Percentiles rank a stretch among this genome's conserved stretches.
These are phyloP conservation scores for Tylopilus rubrobrunneus DNA, from an alignment of 768 basidiomycete genomes.

Conservation along the genomic window DNA sequence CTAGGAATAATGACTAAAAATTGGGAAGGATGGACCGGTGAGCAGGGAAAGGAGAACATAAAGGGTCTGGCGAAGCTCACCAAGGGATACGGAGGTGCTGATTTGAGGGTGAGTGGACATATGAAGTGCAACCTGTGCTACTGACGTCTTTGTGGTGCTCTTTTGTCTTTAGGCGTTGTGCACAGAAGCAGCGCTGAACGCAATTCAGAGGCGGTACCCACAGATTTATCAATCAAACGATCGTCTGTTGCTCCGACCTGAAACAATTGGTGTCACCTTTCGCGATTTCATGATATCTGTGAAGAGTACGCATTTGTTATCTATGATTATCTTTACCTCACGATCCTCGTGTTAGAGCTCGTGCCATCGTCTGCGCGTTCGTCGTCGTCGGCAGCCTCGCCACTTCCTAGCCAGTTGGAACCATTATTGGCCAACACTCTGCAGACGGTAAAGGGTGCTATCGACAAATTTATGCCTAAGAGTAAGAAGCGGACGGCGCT, in stretches of 20 bases:
- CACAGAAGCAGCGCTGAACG: conserved; percentile 95
- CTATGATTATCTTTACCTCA: conserved; percentile 1
- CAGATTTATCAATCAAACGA: conserved; percentile 95
- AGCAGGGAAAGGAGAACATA: conserved; percentile 43
- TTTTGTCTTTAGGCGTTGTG: conserved; percentile 67
- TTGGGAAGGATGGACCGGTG: conserved; percentile 80
- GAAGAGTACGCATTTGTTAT: conserved; percentile 62
- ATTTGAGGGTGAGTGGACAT: conserved; percentile 68
- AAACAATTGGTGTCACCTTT: conserved; percentile 77
- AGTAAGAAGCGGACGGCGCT: conserved; percentile 79
- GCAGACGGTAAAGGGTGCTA: conserved; percentile 64
- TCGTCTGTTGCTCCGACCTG: conserved; percentile 77
- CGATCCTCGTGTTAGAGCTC: conserved; percentile 54
- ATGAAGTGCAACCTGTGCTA: neutral
- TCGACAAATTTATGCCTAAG: conserved; percentile 74
- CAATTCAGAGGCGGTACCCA: conserved; percentile 92
- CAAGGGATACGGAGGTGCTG: conserved; percentile 97
- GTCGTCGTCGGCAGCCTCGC: conserved; percentile 77
- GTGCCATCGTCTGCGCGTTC: conserved; percentile 95
- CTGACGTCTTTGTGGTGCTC: conserved; percentile 3
- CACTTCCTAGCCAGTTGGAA: conserved; percentile 79
- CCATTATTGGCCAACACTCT: conserved; percentile 71
- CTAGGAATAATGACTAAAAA: conserved; percentile 83
- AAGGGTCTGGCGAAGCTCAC: conserved; percentile 81
- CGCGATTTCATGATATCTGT: conserved; percentile 97